phyloP scores from a whole-genome alignment of 2,329 filamentous ascomycete species.

The Capronia epimyces region DNA sequence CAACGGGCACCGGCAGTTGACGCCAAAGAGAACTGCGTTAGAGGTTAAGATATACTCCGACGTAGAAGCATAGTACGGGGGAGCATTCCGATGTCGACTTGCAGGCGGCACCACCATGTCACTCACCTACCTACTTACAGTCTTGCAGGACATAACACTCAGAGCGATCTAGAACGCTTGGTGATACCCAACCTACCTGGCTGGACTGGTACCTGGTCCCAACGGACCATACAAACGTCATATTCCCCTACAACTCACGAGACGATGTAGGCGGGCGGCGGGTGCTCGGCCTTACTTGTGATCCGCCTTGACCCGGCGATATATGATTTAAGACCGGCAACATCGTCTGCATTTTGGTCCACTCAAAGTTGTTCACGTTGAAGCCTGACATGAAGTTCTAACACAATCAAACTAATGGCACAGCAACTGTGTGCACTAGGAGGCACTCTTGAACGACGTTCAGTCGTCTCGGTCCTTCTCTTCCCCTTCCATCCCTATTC shows the following conservation, averaged over 20 bases:
- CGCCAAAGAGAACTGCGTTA: not conserved
- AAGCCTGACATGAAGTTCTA: not conserved
- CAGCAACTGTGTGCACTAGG: not conserved
- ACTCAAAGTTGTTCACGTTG: not conserved
- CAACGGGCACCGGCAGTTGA: too few species aligned
- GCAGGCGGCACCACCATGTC: too few species aligned
- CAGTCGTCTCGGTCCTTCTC: conserved; percentile 44
- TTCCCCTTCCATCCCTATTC: conserved; percentile 32
- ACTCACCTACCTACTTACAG: too few species aligned
- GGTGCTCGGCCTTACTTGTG: not conserved
- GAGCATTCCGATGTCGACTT: too few species aligned
- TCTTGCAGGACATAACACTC: too few species aligned
- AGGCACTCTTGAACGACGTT: conserved; percentile 24
- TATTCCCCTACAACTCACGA: not conserved
- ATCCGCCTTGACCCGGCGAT: not conserved
- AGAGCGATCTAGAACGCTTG: too few species aligned
- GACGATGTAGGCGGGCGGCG: not conserved
- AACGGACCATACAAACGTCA: too few species aligned
- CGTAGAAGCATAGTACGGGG: not conserved
- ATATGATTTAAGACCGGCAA: too few species aligned
- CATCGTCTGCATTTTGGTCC: too few species aligned
- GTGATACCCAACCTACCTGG: too few species aligned
- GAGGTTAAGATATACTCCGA: not conserved
- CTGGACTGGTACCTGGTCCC: too few species aligned
- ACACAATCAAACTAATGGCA: conserved; percentile 1